Evolutionary conservation across 2,329 filamentous ascomycete genomes (phyloP).

Genomic region (Chaetomium strumarium): DNA sequence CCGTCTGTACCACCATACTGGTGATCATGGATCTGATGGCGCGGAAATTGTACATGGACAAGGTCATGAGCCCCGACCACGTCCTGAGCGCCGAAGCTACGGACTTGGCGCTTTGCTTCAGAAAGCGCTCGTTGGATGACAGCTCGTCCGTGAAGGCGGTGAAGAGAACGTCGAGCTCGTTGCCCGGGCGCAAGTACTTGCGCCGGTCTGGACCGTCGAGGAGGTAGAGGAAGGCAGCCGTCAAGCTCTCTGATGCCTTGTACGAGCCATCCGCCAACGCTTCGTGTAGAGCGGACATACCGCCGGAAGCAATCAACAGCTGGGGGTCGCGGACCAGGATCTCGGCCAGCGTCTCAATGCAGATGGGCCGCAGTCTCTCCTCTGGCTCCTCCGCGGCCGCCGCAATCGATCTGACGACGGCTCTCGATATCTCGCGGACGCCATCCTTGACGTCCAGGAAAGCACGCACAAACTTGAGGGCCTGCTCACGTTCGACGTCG

Average conservation of each 20-base stretch:
- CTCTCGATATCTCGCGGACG: slow-evolving; percentile 76
- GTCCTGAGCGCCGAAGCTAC: slow-evolving; percentile 86
- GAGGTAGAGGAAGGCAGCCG: slow-evolving; percentile 81
- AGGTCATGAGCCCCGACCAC: slow-evolving; percentile 84
- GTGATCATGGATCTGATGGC: slow-evolving; percentile 72
- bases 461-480: slow-evolving; percentile 89
- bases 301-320: slow-evolving; percentile 75
- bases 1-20: slow-evolving; percentile 54
- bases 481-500: slow-evolving; percentile 95
- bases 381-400: slow-evolving; percentile 83
- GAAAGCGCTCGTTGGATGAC: slow-evolving; percentile 49
- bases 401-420: slow-evolving; percentile 82
- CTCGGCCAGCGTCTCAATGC: slow-evolving; percentile 86
- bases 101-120: slow-evolving; percentile 88
- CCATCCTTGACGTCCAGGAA: slow-evolving; percentile 96
- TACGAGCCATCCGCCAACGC: slow-evolving; percentile 86
- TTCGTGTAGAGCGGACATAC: slow-evolving; percentile 82
- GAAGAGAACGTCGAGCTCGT: slow-evolving; percentile 84
- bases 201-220: slow-evolving; percentile 78
- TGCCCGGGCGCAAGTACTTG: slow-evolving; percentile 77
- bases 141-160: slow-evolving; percentile 86
- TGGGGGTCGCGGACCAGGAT: slow-evolving; percentile 81
- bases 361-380: slow-evolving; percentile 83
- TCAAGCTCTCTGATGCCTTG: slow-evolving; percentile 84
- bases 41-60: slow-evolving; percentile 83